These are phyloP conservation scores for Phytophthora fragariaefolia DNA, from an alignment of 352 stramenopile species.

Conservation along the genomic window DNA sequence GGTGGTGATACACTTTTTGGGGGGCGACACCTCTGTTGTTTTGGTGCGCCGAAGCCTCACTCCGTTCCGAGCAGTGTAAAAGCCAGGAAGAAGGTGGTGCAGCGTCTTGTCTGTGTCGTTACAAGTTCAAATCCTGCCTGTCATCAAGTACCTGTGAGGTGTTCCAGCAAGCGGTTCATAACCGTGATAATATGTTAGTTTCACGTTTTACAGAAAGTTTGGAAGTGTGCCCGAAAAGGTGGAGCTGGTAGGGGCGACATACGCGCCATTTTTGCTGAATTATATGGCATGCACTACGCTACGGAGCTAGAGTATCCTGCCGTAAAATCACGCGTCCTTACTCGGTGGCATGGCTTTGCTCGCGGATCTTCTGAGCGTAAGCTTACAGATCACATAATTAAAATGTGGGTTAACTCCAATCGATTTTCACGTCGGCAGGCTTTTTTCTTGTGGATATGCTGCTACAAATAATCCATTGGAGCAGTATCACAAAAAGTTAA, in stretches of 20 bases:
- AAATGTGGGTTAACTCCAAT: constrained; percentile 6
- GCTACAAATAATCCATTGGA: constrained; percentile 1
- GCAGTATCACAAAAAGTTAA: constrained; percentile 2
- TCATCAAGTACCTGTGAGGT: no score
- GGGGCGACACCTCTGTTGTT: no score
- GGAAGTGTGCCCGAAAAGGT: background rate
- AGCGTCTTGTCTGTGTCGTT: no score
- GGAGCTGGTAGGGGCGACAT: background rate
- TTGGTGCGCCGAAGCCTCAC: no score
- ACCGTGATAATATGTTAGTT: no score
- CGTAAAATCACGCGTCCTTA: background rate
- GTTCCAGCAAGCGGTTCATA: no score
- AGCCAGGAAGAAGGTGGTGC: no score
- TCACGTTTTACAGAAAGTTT: constrained; percentile 7
- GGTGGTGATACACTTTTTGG: no score
- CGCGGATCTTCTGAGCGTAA: background rate
- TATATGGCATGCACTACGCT: constrained; percentile 17
- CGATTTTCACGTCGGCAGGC: constrained; percentile 3
- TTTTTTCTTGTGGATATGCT: background rate
- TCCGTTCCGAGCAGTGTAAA: no score
- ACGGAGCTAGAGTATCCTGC: background rate
- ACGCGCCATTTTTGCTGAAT: background rate
- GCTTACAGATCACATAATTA: constrained; percentile 4
- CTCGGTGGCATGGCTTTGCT: background rate
- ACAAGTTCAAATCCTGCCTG: no score